Conservation (phyloP, 176 grass and related monocot species). For the Eleusine indica region DNA sequence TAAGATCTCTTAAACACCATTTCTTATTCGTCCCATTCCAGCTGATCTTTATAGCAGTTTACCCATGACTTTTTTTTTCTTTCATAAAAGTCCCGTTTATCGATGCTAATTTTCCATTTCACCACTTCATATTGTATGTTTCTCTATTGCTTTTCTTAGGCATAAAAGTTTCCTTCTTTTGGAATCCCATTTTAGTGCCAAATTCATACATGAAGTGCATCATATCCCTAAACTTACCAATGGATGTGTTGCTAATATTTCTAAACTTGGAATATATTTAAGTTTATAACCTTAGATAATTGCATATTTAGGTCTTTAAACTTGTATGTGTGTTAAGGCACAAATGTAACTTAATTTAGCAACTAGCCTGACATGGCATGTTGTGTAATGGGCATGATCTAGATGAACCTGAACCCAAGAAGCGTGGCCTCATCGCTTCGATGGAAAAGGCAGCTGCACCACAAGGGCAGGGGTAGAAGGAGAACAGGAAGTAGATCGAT, state of each 20-base stretch:
- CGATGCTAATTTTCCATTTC: background rate
- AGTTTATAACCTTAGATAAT: background rate
- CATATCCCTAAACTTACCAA: background rate
- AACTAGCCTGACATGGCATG: background rate
- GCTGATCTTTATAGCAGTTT: background rate
- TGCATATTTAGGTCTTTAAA: background rate
- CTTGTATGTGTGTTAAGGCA: background rate
- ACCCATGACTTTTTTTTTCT: background rate
- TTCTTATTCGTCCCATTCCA: background rate
- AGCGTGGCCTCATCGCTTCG: background rate
- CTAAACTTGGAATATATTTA: background rate
- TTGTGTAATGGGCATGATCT: background rate
- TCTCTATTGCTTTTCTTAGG: background rate
- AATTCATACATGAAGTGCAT: background rate
- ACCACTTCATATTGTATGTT: background rate
- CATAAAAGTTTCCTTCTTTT: background rate
- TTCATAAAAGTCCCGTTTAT: background rate
- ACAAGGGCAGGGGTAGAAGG: too few relatives aligned
- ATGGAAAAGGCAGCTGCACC: too few relatives aligned
- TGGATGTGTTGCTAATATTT: background rate
- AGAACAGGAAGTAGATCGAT: too few relatives aligned
- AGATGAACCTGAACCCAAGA: background rate
- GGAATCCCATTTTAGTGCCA: background rate
- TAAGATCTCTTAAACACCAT: too few relatives aligned
- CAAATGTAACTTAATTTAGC: background rate